Evolutionary conservation across 202 grass and related monocot species (phyloP).

Genomic region (Carex arenaria): DNA sequence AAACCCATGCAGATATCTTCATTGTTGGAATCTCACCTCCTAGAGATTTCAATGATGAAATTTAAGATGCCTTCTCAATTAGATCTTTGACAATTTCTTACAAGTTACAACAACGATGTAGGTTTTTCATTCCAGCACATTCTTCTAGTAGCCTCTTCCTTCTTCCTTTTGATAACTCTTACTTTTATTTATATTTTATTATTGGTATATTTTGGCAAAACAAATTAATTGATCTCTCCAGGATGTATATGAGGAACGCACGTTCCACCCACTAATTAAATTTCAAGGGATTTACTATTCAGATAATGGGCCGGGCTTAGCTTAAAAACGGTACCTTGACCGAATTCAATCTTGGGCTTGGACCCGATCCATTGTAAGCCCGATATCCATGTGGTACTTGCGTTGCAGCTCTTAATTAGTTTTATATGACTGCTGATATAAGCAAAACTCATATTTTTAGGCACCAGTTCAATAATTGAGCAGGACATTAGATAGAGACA

Average conservation of each 20-base stretch:
- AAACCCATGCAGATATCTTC: background rate
- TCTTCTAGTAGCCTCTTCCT: background rate
- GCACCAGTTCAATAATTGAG: too few relatives aligned
- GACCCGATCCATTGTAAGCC: background rate
- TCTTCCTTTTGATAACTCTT: slow-evolving; percentile 1
- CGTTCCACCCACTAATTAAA: slow-evolving; percentile 4
- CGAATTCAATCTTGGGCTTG: background rate
- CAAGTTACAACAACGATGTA: background rate
- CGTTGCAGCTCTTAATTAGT: too few relatives aligned
- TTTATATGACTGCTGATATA: too few relatives aligned
- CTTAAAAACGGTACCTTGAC: background rate
- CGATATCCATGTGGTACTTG: background rate
- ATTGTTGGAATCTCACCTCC: background rate
- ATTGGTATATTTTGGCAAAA: background rate
- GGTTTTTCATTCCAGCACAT: background rate
- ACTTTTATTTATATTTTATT: background rate
- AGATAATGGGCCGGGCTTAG: background rate
- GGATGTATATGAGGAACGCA: background rate
- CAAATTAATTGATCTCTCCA: background rate
- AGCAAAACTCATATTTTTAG: too few relatives aligned
- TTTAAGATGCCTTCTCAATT: background rate
- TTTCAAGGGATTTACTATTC: background rate
- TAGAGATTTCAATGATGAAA: background rate
- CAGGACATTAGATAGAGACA: too few relatives aligned
- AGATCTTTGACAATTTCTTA: slow-evolving; percentile 4